These are phyloP conservation scores for Vanrija pseudolonga DNA, from an alignment of 1,284 basidiomycete species.

Conservation along the genomic window DNA sequence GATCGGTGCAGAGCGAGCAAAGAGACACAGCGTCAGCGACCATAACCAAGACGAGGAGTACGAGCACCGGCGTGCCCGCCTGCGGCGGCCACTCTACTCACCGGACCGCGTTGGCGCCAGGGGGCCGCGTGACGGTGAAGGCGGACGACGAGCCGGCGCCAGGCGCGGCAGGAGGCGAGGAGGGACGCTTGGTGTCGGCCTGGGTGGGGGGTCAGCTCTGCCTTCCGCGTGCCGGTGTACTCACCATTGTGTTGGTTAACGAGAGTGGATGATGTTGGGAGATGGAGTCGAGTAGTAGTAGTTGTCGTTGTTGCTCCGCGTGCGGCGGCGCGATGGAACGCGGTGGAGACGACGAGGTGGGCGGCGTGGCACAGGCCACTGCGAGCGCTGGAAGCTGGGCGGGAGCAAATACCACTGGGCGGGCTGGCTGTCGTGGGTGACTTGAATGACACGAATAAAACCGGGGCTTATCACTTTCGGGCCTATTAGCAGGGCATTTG, in stretches of 20 bases:
- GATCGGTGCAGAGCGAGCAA: not conserved
- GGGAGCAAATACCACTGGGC: too few species aligned
- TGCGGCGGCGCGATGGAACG: too few species aligned
- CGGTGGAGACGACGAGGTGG: too few species aligned
- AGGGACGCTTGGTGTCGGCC: conserved; percentile 41
- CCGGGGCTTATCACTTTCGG: too few species aligned
- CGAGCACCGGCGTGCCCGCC: not conserved
- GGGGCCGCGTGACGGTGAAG: conserved; percentile 42
- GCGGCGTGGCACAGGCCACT: too few species aligned
- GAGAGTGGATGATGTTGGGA: not conserved
- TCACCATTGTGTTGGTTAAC: conserved; percentile 1
- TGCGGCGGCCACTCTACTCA: conserved; percentile 10
- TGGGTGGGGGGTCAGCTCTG: conserved; percentile 6
- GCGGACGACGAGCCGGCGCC: conserved; percentile 31
- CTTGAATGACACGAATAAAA: too few species aligned
- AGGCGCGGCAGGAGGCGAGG: conserved; percentile 35
- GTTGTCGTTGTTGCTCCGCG: too few species aligned
- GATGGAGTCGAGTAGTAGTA: not conserved
- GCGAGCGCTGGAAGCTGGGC: too few species aligned
- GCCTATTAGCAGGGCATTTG: too few species aligned
- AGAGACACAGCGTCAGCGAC: not conserved
- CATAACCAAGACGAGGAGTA: not conserved
- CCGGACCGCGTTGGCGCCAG: conserved; percentile 48
- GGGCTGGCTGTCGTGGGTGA: too few species aligned
- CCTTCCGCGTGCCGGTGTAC: not conserved